Percentiles rank a stretch among this genome's conserved stretches.
These are phyloP conservation scores for Trichoderma erinaceum DNA, from an alignment of 495 filamentous ascomycete genomes.

Conservation along the genomic window DNA sequence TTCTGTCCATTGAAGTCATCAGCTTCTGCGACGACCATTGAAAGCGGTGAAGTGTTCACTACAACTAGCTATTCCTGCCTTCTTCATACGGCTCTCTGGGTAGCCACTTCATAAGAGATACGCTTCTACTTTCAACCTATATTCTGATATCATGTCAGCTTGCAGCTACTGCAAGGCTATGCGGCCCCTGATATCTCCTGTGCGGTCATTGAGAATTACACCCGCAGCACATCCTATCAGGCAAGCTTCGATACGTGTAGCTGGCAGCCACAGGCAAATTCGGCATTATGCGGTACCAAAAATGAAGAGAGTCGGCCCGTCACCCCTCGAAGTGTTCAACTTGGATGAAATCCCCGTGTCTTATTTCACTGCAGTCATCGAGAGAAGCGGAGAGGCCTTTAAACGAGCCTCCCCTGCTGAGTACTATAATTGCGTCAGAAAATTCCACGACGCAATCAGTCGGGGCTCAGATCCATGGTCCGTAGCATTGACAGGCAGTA, in stretches of 20 bases:
- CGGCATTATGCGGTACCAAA: not conserved
- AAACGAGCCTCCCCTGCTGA: not conserved
- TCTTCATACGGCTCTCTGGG: not conserved
- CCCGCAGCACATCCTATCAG: not conserved
- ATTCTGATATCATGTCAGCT: not conserved
- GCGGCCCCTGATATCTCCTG: not conserved
- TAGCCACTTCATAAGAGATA: not conserved
- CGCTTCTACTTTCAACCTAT: not conserved
- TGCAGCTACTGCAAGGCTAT: not conserved
- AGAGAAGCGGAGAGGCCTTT: not conserved
- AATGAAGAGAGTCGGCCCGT: not conserved
- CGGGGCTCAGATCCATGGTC: constrained; percentile 10
- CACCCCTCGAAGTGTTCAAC: not conserved
- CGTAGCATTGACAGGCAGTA: not conserved
- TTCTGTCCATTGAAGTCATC: too few relatives aligned
- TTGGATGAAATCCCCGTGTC: not conserved
- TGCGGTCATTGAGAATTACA: not conserved
- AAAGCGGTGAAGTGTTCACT: not conserved
- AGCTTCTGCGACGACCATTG: not conserved
- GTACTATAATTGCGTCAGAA: not conserved
- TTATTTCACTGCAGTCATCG: not conserved
- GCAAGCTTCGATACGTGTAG: not conserved
- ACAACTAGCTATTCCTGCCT: not conserved
- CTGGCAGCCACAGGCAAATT: not conserved
- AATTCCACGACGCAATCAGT: not conserved